Conservation (phyloP, 2,329 filamentous ascomycete species). For the Spiromastix sp. region DNA sequence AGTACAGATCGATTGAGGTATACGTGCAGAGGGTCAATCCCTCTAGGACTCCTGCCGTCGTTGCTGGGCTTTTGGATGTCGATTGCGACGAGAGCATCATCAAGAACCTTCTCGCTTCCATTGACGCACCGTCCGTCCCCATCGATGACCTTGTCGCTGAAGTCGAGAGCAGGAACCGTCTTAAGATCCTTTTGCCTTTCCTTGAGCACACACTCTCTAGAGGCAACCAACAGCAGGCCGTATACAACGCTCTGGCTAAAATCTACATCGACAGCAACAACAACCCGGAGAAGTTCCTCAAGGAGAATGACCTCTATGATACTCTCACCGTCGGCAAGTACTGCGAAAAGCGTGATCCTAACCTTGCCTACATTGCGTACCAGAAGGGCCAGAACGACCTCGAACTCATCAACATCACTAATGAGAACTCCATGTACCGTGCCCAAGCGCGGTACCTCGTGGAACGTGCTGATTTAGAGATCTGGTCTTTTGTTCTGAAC, state of each 20-base stretch:
- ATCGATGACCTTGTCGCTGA: slow-evolving; percentile 90
- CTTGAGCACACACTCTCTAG: slow-evolving; percentile 80
- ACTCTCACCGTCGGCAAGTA: slow-evolving; percentile 89
- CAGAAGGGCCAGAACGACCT: slow-evolving; percentile 95
- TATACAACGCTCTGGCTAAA: slow-evolving; percentile 95
- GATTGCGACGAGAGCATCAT: slow-evolving; percentile 96
- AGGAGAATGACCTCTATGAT: slow-evolving; percentile 95
- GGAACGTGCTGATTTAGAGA: slow-evolving; percentile 76
- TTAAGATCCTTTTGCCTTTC: slow-evolving; percentile 94
- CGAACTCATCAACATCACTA: slow-evolving; percentile 94
- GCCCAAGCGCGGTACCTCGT: slow-evolving; percentile 93
- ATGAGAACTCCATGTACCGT: slow-evolving; percentile 99
- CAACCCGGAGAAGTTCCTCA: slow-evolving; percentile 92
- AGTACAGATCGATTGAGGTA: slow-evolving; percentile 97
- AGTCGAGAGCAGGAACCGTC: slow-evolving; percentile 89
- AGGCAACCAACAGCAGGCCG: slow-evolving; percentile 90
- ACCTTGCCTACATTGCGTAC: slow-evolving; percentile 89
- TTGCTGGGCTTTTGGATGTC: slow-evolving; percentile 88
- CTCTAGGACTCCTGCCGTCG: slow-evolving; percentile 76
- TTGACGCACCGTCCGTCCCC: slow-evolving; percentile 74
- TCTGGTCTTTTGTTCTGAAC: slow-evolving; percentile 91
- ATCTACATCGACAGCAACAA: slow-evolving; percentile 99
- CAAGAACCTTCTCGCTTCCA: slow-evolving; percentile 77
- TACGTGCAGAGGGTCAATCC: slow-evolving; percentile 98
- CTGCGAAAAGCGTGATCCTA: slow-evolving; percentile 96